Evolutionary conservation across 768 basidiomycete genomes (phyloP).

Genomic region (Phaffia tasmanica): DNA sequence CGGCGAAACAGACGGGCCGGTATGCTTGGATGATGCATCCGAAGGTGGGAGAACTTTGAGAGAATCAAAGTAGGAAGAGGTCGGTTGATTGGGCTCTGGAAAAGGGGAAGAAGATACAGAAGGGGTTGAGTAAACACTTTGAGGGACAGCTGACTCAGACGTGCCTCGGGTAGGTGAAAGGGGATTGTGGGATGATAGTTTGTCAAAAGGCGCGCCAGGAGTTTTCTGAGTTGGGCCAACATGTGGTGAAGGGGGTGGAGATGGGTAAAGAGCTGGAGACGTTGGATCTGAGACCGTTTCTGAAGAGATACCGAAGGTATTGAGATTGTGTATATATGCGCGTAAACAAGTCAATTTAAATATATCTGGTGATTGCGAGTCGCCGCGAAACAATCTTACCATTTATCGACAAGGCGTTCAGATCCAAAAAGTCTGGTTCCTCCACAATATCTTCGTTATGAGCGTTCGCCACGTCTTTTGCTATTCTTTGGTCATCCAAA

Average conservation of each 20-base stretch:
- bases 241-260: slow-evolving; percentile 17
- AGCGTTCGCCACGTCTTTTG: no score
- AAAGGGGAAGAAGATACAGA: background rate
- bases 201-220: background rate
- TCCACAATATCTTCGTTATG: slow-evolving; percentile 13
- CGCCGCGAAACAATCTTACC: slow-evolving; percentile 1
- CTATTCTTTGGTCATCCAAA: no score
- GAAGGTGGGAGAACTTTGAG: background rate
- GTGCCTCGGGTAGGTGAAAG: background rate
- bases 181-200: background rate
- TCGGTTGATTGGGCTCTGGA: slow-evolving; percentile 1
- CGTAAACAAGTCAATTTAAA: background rate
- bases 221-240: background rate
- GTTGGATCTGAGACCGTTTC: background rate
- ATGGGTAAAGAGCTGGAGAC: slow-evolving; percentile 12
- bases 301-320: background rate
- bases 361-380: background rate
- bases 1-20: slow-evolving; percentile 30
- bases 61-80: background rate
- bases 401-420: slow-evolving; percentile 46
- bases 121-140: background rate
- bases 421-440: slow-evolving; percentile 69
- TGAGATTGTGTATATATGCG: background rate
- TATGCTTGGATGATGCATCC: slow-evolving; percentile 20
- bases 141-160: background rate